Base-by-base conservation (phyloP, 768 basidiomycete genomes). In the Suillus paluster region DNA sequence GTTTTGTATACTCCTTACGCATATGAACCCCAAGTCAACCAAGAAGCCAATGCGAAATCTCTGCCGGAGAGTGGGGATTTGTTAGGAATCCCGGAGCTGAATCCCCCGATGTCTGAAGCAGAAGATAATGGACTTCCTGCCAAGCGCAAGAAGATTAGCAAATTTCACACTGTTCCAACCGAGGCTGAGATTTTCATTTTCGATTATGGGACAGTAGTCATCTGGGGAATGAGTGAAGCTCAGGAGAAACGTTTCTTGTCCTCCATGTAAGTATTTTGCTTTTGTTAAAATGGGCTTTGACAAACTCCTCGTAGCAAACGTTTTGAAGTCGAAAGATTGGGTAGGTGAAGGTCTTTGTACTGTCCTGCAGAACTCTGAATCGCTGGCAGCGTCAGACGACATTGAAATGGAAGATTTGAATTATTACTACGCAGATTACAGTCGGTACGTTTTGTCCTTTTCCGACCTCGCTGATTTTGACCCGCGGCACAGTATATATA, bases 361-460 rank as follows among this genome's bases (percentile, higher is more conserved):
- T 50, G 50, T 30, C 34, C 39, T 54, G 39, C 53, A 45, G 34
- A 58, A 65, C 49, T 23, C 46, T 61, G 33, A 44, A 21, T 53
- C 23, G 57, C 58, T 56, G 59, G n/a, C 64, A 94, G 94, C 89
- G 39, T 81, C 90, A n/a, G 91, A 96, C 36, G 90, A 91, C 64
- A 81, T 95, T 30, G 95, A 98, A 76, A 95, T 94, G 92, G 96
- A 98, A 80, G 96, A 98, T 71, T 79, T 98, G 38, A 97, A 97
- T 77, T 97, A 89, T 75, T 98, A 98, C 70, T 96, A 96, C 71
- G 96, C 96, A 8, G 95, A 95, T 70, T 98, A 98, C 72, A 96
- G 94, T 73, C 87, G 96, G 94, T 91, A 73, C 59, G 83, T 73
- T 25, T 27, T 34, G 38, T 44, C 55, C 57, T 61, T 58, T 54